A percentile compares a stretch with the other conserved stretches of the same genome.
phyloP scores from a whole-genome alignment of 345 rosid genomes.

The Sapria himalayana region DNA sequence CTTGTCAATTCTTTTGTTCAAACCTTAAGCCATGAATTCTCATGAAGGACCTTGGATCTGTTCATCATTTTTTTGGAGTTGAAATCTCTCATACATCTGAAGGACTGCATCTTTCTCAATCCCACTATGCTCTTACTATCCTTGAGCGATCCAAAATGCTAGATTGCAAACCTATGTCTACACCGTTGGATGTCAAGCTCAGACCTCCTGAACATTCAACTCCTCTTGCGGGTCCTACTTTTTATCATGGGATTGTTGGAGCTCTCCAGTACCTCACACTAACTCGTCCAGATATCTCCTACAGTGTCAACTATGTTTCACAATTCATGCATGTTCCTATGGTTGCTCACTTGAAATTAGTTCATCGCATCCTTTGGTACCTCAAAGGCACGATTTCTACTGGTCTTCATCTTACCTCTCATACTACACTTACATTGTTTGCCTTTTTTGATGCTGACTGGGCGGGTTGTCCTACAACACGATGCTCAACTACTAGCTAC shows the following conservation, averaged over 20 bases:
- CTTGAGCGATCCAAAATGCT: not conserved
- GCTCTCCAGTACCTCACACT: constrained; percentile 1
- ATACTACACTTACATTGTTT: not conserved
- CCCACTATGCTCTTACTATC: not conserved
- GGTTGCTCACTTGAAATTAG: not conserved
- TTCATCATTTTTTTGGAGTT: constrained; percentile 2
- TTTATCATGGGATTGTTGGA: not conserved
- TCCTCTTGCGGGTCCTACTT: not conserved
- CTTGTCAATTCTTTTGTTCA: not conserved
- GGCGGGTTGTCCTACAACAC: not conserved
- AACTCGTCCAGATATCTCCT: not conserved
- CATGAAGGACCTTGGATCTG: not conserved
- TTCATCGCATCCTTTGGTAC: not conserved
- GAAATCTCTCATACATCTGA: not conserved
- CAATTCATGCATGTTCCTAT: not conserved
- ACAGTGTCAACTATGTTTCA: not conserved
- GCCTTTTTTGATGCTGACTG: not conserved
- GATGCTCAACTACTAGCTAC: not conserved
- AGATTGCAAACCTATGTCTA: constrained; percentile 1
- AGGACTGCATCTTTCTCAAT: not conserved
- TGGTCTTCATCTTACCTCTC: not conserved
- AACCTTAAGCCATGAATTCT: not conserved
- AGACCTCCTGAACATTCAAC: not conserved
- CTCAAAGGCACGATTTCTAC: not conserved
- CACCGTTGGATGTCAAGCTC: not conserved